A percentile compares a stretch with the other conserved stretches of the same genome.
Evolutionary conservation across 2,329 filamentous ascomycete species (phyloP).

Genomic region (Immersiporthe knoxdaviesiana): DNA sequence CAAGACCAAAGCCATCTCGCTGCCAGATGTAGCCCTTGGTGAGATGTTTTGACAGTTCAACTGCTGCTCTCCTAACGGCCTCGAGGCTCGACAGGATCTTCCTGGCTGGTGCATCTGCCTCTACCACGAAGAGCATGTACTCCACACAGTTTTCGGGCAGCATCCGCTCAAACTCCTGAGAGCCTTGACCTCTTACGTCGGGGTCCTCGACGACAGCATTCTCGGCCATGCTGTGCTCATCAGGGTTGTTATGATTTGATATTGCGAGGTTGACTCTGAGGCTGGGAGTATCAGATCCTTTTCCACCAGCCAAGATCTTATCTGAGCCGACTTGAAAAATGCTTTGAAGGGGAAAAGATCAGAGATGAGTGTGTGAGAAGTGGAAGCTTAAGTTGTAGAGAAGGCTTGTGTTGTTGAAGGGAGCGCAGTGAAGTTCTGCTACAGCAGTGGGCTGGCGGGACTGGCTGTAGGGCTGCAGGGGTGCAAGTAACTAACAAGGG

Average conservation of each 20-base stretch:
- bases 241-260: not conserved
- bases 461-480: not conserved
- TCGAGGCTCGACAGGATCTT: slow-evolving; percentile 70
- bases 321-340: not conserved
- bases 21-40: slow-evolving; percentile 96
- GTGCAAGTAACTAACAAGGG: not conserved
- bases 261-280: not conserved
- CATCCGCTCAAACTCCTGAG: slow-evolving; percentile 39
- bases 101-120: slow-evolving; percentile 57
- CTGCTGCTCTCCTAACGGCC: slow-evolving; percentile 69
- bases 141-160: slow-evolving; percentile 85
- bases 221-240: not conserved
- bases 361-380: not conserved
- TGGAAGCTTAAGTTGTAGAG: not conserved
- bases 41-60: slow-evolving; percentile 63
- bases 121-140: slow-evolving; percentile 77
- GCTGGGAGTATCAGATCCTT: not conserved
- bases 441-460: not conserved
- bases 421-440: too few species aligned
- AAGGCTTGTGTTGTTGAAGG: not conserved
- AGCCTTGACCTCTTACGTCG: slow-evolving; percentile 35
- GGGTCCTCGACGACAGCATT: slow-evolving; percentile 31
- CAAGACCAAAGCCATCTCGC: slow-evolving; percentile 76
- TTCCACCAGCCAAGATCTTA: not conserved
- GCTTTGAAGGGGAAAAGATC: not conserved